phyloP scores from a whole-genome alignment of 768 basidiomycete species.

The Pleurotus tuber-regium region DNA sequence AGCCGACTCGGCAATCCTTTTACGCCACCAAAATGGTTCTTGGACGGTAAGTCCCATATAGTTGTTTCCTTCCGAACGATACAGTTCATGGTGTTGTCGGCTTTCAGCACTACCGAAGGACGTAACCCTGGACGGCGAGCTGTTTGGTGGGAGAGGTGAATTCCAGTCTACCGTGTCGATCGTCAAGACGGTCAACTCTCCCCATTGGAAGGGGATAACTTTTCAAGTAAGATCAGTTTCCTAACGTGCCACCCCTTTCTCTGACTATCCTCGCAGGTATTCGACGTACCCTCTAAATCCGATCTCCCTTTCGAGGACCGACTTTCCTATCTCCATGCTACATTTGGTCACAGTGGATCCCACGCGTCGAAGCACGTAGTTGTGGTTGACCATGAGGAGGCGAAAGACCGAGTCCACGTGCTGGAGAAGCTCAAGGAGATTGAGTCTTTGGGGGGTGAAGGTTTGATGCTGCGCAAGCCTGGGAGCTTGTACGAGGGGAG shows the following conservation, averaged over 20 bases:
- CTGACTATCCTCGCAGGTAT: constrained; percentile 36
- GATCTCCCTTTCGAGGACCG: constrained; percentile 51
- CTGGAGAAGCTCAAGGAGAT: constrained; percentile 52
- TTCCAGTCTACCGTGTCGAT: constrained; percentile 60
- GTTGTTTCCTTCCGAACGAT: too few relatives aligned
- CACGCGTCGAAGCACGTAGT: constrained; percentile 40
- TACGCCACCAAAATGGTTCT: constrained; percentile 55
- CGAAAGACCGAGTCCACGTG: constrained; percentile 46
- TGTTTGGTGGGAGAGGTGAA: constrained; percentile 54
- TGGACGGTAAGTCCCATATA: constrained; percentile 40
- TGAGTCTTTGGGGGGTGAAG: constrained; percentile 54
- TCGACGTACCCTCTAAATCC: constrained; percentile 53
- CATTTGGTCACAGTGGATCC: constrained; percentile 46
- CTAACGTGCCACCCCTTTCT: not conserved
- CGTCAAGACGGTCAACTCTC: constrained; percentile 55
- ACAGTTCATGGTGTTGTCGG: not conserved
- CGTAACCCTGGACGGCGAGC: constrained; percentile 56
- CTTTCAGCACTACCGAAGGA: constrained; percentile 49
- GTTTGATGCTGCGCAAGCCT: constrained; percentile 54
- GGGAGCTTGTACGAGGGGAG: constrained; percentile 48
- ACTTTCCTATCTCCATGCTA: constrained; percentile 37
- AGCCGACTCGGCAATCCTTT: constrained; percentile 61
- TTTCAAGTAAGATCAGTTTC: constrained; percentile 47
- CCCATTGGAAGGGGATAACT: constrained; percentile 52
- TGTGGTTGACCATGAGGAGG: constrained; percentile 48